Evolutionary conservation across 495 filamentous ascomycete species (phyloP), one percentile per base, ranked within the genome.

Genomic region (Durotheca rogersii): DNA sequence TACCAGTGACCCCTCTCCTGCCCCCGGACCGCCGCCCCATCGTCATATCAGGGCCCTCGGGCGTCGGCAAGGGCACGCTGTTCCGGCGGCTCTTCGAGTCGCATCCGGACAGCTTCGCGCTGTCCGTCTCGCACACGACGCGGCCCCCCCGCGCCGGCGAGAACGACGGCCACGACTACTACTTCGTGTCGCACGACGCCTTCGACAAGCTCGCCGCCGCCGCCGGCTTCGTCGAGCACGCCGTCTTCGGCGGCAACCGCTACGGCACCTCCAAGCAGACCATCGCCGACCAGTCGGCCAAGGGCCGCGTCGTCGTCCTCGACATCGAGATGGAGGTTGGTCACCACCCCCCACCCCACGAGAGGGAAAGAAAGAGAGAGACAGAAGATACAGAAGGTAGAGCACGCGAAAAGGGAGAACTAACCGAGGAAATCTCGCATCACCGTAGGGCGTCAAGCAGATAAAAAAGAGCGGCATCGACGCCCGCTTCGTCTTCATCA

Each of bases 281-380:
- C 3, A 85, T 96, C 50, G 79, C 83, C 68, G 78, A 88, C 47
- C 81, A 93, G 53, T 77, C 79, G 4, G 78, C 79, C 51, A 78
- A 84, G 67, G 86, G 86, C 16, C 73, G 74, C 60, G 76, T 80
- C 3, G 85, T 85, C 44, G 78, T 89, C 19, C 69, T 90, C 51
- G 86, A 98, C 68, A 98, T 96, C 65, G 93, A 96, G 77, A 92
- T 96, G 85, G 90, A 96, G 82, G 62, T 62, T 29, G 6, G 10
- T 36, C n/a, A 17, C 25, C 4, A 4, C 32, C 4, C 7, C 12
- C 19, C 20, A 27, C 10, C 12, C 12, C 21, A 9, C 19, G 5
- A 25, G 12, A 6, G 19, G 10, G 14, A 6, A 9, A 2, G 4
- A 46, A 18, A 46, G 1, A 10, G 21, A 25, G 23, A 10, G 21